A percentile compares a stretch with the other conserved stretches of the same genome.
phyloP scores from a whole-genome alignment of 768 basidiomycete genomes.

The Mycena vulgaris region DNA sequence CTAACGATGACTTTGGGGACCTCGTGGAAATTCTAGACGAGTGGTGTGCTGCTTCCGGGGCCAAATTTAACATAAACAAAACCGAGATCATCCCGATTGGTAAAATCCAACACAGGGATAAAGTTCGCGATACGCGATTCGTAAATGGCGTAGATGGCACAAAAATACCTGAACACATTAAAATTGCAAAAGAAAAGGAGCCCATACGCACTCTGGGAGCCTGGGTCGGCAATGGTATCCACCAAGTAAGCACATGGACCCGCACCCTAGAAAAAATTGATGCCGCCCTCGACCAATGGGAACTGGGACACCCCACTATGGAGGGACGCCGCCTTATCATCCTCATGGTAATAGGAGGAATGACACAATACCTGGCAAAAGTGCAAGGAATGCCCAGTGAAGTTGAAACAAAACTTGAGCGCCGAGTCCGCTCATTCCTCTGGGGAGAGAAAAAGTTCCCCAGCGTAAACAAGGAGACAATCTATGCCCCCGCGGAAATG shows the following conservation, averaged over 20 bases:
- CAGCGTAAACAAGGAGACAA: slow-evolving; percentile 37
- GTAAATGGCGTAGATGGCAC: too few relatives aligned
- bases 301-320: too few relatives aligned
- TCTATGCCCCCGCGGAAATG: slow-evolving; percentile 27
- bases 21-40: slow-evolving; percentile 46
- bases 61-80: slow-evolving; percentile 59
- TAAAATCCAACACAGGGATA: slow-evolving; percentile 26
- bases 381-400: slow-evolving; percentile 54
- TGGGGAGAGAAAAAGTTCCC: slow-evolving; percentile 39
- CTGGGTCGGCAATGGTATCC: slow-evolving; percentile 47
- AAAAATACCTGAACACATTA: slow-evolving; percentile 39
- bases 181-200: slow-evolving; percentile 47
- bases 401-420: slow-evolving; percentile 39
- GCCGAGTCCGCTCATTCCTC: slow-evolving; percentile 44
- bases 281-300: too few relatives aligned
- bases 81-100: slow-evolving; percentile 57
- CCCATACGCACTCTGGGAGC: slow-evolving; percentile 50
- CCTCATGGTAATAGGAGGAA: too few relatives aligned
- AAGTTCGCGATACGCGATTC: slow-evolving; percentile 14
- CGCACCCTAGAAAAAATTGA: slow-evolving; percentile 46
- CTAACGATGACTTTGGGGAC: slow-evolving; percentile 42
- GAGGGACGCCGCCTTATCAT: too few relatives aligned
- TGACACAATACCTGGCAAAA: too few relatives aligned
- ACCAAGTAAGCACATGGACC: slow-evolving; percentile 44
- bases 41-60: too few relatives aligned